Evolutionary conservation across 768 basidiomycete genomes (phyloP), one percentile per base, ranked within the genome.

Genomic region (Daedalea quercina): DNA sequence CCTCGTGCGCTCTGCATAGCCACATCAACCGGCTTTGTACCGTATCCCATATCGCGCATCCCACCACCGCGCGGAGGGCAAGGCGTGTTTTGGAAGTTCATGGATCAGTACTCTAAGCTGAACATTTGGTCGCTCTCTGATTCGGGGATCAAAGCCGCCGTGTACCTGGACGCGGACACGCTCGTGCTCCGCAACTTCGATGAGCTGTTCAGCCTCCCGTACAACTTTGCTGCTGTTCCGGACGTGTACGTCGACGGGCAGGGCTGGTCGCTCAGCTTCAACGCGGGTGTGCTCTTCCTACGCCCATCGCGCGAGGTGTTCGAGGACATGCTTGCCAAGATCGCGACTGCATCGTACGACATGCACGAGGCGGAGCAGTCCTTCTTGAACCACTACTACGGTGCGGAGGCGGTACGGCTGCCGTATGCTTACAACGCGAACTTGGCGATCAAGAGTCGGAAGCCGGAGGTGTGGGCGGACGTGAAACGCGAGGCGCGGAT

Each of bases 21-120:
- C 17, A 58, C 57, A 9, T 58, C 64, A 0, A 60, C 54, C 28
- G 70, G 70, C 1, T 71, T 68, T 64, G 61, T 66, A 26, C 61
- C 61, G 9, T 53, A 61, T 17, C 54, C 66, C 3, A 60, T 68
- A 34, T 54, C 61, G 26, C 58, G 60, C 41, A 69, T 72, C 26
- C 62, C 63, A 1, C 70, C 70, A 3, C 69, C 70, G 1, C 63
- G 63, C 53, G 41, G 52, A 37, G 66, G 70, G 24, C 24, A 69
- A 42, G 64, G 57, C 40, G 62, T 69, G 42, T 58, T 60, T 55
- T 52, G 37, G 2, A 67, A 69, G 45, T 73, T 72, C 59, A 19
- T 60, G 40, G 75, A 76, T 57, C 70, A 74, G 50, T 76, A 73
- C 65, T 72, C 75, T 9, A 76, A 75, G 52, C 65, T 76, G 8